phyloP scores from a whole-genome alignment of 805 yeast species.

The Candida boidinii region DNA sequence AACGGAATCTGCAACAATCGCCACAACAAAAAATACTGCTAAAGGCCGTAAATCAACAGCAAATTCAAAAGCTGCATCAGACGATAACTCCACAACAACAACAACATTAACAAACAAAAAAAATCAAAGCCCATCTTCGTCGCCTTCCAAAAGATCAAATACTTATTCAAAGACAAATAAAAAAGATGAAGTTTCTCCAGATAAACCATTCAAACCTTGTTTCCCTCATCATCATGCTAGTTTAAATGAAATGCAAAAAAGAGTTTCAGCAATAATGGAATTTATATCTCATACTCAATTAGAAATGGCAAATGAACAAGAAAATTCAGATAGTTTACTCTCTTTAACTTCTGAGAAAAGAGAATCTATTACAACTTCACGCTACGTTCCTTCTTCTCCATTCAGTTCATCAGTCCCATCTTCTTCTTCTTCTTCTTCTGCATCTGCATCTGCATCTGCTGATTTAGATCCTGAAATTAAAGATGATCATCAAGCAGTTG shows the following conservation, averaged over 20 bases:
- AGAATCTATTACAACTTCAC: no score
- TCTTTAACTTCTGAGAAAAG: constrained; percentile 8
- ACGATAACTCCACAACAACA: no score
- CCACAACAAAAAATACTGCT: not conserved
- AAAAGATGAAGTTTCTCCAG: constrained; percentile 39
- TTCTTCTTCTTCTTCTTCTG: no score
- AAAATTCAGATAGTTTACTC: constrained; percentile 32
- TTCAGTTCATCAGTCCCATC: constrained; percentile 36
- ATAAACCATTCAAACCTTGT: constrained; percentile 76
- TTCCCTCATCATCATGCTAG: constrained; percentile 70
- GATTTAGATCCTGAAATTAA: constrained; percentile 4
- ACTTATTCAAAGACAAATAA: constrained; percentile 8
- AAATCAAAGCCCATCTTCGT: no score
- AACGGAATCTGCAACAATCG: not conserved
- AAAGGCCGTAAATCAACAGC: not conserved
- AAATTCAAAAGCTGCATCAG: not conserved
- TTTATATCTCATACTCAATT: constrained; percentile 82
- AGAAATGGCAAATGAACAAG: constrained; percentile 70
- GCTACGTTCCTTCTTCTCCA: no score
- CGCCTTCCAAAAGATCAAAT: constrained; percentile 1
- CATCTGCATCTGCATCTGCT: no score
- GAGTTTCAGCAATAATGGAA: constrained; percentile 86
- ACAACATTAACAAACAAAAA: no score
- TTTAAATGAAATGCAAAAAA: constrained; percentile 74
- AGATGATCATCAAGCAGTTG: constrained; percentile 28